Percentiles rank a stretch among this genome's conserved stretches.
Evolutionary conservation across 2,329 filamentous ascomycete species (phyloP).

Genomic region (Botrytis aclada): DNA sequence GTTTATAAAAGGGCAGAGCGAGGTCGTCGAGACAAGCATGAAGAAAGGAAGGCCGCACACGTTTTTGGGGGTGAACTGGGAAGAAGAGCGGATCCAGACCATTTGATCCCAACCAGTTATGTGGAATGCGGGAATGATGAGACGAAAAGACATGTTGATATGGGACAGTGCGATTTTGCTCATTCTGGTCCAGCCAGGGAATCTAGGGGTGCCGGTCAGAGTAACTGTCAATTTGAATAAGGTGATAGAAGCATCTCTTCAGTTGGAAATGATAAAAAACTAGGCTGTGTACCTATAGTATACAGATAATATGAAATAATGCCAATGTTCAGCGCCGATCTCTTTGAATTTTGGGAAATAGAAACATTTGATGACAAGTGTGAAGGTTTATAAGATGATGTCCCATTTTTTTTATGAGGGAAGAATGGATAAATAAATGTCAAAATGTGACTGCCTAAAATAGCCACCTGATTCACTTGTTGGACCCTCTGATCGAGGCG

Average conservation of each 20-base stretch:
- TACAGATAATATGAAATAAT: neutral
- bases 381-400: neutral
- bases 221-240: neutral
- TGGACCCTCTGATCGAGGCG: neutral
- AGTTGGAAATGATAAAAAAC: neutral
- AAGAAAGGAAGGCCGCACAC: slow-evolving; percentile 6
- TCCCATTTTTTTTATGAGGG: neutral
- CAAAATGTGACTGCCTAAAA: neutral
- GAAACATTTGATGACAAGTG: neutral
- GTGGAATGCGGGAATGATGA: neutral
- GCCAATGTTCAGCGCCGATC: neutral
- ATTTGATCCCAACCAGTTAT: neutral
- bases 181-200: neutral
- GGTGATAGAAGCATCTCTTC: neutral
- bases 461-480: neutral
- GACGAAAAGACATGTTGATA: neutral
- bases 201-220: neutral
- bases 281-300: neutral
- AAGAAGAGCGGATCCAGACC: neutral
- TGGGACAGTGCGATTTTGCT: neutral
- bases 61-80: too few species aligned
- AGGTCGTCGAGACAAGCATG: neutral
- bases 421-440: neutral
- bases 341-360: neutral
- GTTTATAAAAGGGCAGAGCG: slow-evolving; percentile 4